Conservation (phyloP, 177 flowering plant species). For the Vitis hybrid region DNA sequence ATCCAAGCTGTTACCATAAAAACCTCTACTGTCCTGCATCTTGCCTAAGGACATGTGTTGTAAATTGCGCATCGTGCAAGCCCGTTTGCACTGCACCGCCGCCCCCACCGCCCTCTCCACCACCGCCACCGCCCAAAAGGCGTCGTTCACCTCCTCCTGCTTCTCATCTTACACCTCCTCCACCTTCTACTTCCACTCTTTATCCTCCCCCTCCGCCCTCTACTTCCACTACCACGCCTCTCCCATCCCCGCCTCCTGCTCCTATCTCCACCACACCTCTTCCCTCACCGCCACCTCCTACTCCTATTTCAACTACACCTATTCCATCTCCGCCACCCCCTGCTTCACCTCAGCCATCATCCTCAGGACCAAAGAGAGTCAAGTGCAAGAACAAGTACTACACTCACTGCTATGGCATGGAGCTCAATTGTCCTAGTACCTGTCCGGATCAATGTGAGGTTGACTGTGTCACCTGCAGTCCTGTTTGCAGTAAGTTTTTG, state of each 20-base stretch:
- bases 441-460: conserved; percentile 34
- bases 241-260: conserved; percentile 3
- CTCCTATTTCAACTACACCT: background rate
- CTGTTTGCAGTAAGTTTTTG: conserved; percentile 41
- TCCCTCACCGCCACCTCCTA: background rate
- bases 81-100: conserved; percentile 22
- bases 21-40: conserved; percentile 24
- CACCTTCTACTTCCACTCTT: background rate
- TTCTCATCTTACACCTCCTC: background rate
- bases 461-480: conserved; percentile 39
- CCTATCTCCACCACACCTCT: background rate
- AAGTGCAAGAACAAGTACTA: conserved; percentile 24
- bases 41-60: conserved; percentile 27
- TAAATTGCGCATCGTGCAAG: conserved; percentile 31
- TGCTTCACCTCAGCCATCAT: conserved; percentile 4
- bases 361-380: conserved; percentile 11
- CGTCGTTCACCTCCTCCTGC: background rate
- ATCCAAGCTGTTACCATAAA: conserved; percentile 17
- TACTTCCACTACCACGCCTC: background rate
- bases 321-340: conserved; percentile 15
- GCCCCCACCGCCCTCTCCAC: conserved; percentile 10
- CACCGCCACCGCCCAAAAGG: background rate
- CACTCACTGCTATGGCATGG: conserved; percentile 22
- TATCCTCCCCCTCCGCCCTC: background rate
- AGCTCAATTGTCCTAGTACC: conserved; percentile 31